Evolutionary conservation across 2,329 filamentous ascomycete species (phyloP).

Genomic region (Onygena corvina): DNA sequence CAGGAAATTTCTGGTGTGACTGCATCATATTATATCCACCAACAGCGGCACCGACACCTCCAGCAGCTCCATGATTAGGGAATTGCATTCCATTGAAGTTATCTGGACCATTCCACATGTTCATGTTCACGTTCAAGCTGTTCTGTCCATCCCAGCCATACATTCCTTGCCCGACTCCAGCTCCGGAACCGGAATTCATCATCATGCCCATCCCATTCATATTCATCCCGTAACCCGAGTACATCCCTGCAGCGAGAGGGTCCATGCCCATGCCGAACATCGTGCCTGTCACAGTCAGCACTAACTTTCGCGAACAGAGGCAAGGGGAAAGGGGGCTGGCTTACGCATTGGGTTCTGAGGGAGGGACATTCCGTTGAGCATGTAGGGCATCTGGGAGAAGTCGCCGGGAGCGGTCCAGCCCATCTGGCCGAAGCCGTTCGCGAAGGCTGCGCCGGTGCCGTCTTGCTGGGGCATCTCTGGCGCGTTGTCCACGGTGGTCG

Average conservation of each 20-base stretch:
- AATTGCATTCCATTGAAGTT: slow-evolving; percentile 78
- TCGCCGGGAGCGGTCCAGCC: slow-evolving; percentile 47
- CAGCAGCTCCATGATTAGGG: slow-evolving; percentile 59
- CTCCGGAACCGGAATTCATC: slow-evolving; percentile 43
- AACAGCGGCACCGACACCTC: no score
- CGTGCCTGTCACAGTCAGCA: no score
- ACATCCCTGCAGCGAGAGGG: slow-evolving; percentile 40
- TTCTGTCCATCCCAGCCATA: slow-evolving; percentile 66
- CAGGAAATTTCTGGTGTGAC: slow-evolving; percentile 71
- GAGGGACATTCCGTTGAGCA: slow-evolving; percentile 38
- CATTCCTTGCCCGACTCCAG: slow-evolving; percentile 50
- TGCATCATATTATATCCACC: slow-evolving; percentile 58
- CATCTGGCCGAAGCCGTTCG: slow-evolving; percentile 45
- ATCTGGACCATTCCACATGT: slow-evolving; percentile 46
- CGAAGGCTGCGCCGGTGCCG: not conserved
- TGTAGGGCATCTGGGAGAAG: slow-evolving; percentile 58
- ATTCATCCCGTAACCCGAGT: slow-evolving; percentile 49
- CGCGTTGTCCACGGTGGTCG: not conserved
- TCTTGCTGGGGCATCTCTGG: not conserved
- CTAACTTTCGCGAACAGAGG: not conserved
- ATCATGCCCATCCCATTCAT: slow-evolving; percentile 84
- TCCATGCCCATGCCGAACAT: slow-evolving; percentile 80
- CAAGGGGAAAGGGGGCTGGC: slow-evolving; percentile 26
- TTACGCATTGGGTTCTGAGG: slow-evolving; percentile 86
- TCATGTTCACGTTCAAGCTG: no score